Percentiles rank a stretch among this genome's conserved stretches.
phyloP scores from a whole-genome alignment of 345 rosid genomes.

The Capsella bursapastoris region DNA sequence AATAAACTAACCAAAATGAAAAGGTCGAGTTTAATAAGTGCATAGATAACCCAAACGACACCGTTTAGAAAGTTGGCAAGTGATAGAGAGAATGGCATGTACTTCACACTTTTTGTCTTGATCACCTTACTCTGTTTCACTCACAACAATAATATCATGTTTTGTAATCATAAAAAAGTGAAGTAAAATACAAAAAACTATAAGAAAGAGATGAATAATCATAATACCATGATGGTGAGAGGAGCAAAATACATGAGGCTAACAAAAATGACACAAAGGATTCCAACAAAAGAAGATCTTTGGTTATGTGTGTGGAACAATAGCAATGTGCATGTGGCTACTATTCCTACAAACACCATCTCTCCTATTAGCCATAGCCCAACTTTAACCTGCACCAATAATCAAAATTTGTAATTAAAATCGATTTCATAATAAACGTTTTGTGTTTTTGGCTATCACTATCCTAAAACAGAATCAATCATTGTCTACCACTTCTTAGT shows the following conservation, averaged over 20 bases:
- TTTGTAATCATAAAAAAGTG: background rate
- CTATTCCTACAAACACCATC: slow-evolving; percentile 44
- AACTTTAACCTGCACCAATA: slow-evolving; percentile 41
- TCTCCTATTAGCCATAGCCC: slow-evolving; percentile 45
- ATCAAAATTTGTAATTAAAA: background rate
- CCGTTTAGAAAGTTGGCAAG: slow-evolving; percentile 54
- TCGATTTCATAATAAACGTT: slow-evolving; percentile 14
- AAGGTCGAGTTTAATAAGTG: slow-evolving; percentile 54
- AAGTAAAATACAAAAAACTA: background rate
- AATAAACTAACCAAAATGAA: slow-evolving; percentile 50
- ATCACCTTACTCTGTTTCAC: slow-evolving; percentile 52
- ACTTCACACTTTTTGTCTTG: slow-evolving; percentile 58
- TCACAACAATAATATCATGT: background rate
- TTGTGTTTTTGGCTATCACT: slow-evolving; percentile 10
- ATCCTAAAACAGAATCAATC: slow-evolving; percentile 28
- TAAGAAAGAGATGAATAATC: background rate
- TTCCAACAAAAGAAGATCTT: slow-evolving; percentile 46
- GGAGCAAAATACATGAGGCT: slow-evolving; percentile 66
- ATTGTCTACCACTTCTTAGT: slow-evolving; percentile 5
- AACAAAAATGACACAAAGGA: slow-evolving; percentile 45
- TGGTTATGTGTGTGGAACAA: slow-evolving; percentile 47
- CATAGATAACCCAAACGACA: slow-evolving; percentile 52
- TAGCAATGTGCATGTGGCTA: slow-evolving; percentile 46
- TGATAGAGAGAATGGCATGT: slow-evolving; percentile 65
- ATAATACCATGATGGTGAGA: slow-evolving; percentile 59